phyloP scores from a whole-genome alignment of 1,284 basidiomycete genomes.

The Pseudozyma hubeiensis region DNA sequence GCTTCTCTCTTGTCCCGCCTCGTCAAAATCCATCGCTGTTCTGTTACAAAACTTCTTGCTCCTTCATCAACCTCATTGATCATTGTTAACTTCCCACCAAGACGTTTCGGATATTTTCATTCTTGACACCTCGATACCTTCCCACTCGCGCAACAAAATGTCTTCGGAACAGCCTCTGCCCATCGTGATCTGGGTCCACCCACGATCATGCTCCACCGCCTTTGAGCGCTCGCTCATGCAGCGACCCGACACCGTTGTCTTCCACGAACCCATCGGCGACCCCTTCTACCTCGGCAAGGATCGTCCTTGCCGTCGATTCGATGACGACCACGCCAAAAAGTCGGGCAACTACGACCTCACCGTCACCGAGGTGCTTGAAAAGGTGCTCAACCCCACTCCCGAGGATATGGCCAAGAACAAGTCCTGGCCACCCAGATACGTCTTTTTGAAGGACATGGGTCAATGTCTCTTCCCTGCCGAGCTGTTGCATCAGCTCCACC shows the following conservation, averaged over 20 bases:
- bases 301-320: constrained; percentile 53
- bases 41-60: too few relatives aligned
- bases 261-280: constrained; percentile 62
- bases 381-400: constrained; percentile 42
- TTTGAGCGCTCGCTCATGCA: constrained; percentile 65
- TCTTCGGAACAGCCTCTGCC: constrained; percentile 37
- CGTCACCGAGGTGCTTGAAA: constrained; percentile 48
- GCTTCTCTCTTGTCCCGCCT: constrained; percentile 4
- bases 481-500: constrained; percentile 54
- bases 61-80: too few relatives aligned
- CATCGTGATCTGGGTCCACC: constrained; percentile 61
- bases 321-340: constrained; percentile 48
- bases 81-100: not conserved
- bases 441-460: constrained; percentile 67
- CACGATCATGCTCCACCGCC: constrained; percentile 60
- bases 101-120: not conserved
- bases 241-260: constrained; percentile 57
- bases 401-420: constrained; percentile 39
- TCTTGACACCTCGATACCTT: not conserved
- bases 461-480: constrained; percentile 59
- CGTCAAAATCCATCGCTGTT: not conserved
- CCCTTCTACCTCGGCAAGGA: constrained; percentile 59
- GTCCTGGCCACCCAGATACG: constrained; percentile 46
- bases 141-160: not conserved
- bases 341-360: constrained; percentile 50